phyloP scores from a whole-genome alignment of 2,329 filamentous ascomycete species.

The Penicillium brevicompactum region DNA sequence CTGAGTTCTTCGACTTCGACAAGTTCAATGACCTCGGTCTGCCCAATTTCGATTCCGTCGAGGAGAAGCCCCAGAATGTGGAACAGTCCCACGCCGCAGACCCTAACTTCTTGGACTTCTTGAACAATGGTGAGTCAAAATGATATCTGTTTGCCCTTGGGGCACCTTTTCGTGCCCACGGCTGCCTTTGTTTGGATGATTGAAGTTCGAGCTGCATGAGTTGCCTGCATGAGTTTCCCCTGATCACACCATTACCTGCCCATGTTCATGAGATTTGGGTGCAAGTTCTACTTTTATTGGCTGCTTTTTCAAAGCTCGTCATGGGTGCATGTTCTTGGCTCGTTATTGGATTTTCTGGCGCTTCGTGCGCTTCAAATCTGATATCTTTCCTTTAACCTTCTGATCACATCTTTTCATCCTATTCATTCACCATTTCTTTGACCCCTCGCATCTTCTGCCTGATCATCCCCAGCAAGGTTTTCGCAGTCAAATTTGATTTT shows the following conservation, averaged over 20 bases:
- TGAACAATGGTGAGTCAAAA: slow-evolving; percentile 41
- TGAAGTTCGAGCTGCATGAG: slow-evolving; percentile 7
- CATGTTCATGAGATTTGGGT: slow-evolving; percentile 7
- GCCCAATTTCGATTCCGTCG: slow-evolving; percentile 36
- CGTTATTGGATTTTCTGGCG: slow-evolving; percentile 17
- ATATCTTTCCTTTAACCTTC: neutral
- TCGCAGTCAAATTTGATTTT: slow-evolving; percentile 14
- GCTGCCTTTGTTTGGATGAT: slow-evolving; percentile 9
- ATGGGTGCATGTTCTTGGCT: slow-evolving; percentile 11
- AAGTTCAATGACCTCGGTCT: slow-evolving; percentile 38
- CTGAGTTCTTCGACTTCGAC: slow-evolving; percentile 80
- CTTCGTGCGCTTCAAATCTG: slow-evolving; percentile 9
- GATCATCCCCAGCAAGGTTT: slow-evolving; percentile 8
- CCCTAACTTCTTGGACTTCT: slow-evolving; percentile 45
- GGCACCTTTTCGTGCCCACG: slow-evolving; percentile 10
- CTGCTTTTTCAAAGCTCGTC: slow-evolving; percentile 5
- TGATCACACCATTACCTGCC: slow-evolving; percentile 14
- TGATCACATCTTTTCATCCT: neutral
- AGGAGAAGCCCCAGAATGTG: slow-evolving; percentile 25
- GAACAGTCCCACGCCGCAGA: slow-evolving; percentile 32
- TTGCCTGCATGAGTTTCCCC: neutral
- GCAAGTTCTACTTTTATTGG: slow-evolving; percentile 10
- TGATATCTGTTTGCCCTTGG: slow-evolving; percentile 9
- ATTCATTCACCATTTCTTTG: slow-evolving; percentile 4
- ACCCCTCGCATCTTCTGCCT: slow-evolving; percentile 19